Percentiles rank a stretch among this genome's conserved stretches.
Evolutionary conservation across 257 asterid species (phyloP).

Genomic region (Penstemon davidsonii): DNA sequence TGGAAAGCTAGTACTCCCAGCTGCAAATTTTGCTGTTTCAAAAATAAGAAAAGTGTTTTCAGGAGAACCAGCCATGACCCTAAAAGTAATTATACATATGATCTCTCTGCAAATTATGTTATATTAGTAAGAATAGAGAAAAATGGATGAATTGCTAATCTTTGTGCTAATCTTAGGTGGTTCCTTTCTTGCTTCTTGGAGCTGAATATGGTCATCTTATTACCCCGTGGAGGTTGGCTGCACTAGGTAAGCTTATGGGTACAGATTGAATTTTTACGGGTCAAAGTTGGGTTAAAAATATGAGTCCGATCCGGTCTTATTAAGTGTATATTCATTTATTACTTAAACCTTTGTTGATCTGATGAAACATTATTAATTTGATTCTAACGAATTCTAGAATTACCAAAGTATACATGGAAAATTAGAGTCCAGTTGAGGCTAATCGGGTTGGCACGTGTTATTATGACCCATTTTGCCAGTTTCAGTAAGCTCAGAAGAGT

Average conservation of each 20-base stretch:
- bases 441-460: no score
- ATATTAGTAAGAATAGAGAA: background rate
- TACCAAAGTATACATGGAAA: no score
- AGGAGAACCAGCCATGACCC: slow-evolving; percentile 91
- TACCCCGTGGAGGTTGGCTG: slow-evolving; percentile 75
- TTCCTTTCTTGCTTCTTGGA: slow-evolving; percentile 74
- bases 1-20: slow-evolving; percentile 70
- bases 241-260: slow-evolving; percentile 54
- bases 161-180: slow-evolving; percentile 43
- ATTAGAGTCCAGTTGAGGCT: no score
- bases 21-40: slow-evolving; percentile 67
- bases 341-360: no score
- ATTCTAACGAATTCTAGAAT: no score
- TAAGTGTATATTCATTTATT: no score
- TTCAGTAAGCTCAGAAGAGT: no score
- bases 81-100: slow-evolving; percentile 47
- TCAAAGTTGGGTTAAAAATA: no score
- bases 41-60: slow-evolving; percentile 65
- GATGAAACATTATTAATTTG: no score
- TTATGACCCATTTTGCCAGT: no score
- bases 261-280: background rate
- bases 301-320: no score
- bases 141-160: background rate
- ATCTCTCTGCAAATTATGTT: background rate
- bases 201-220: slow-evolving; percentile 87